Base-by-base conservation (phyloP, 2,329 filamentous ascomycete genomes). In the Trichoderma arundinaceum region DNA sequence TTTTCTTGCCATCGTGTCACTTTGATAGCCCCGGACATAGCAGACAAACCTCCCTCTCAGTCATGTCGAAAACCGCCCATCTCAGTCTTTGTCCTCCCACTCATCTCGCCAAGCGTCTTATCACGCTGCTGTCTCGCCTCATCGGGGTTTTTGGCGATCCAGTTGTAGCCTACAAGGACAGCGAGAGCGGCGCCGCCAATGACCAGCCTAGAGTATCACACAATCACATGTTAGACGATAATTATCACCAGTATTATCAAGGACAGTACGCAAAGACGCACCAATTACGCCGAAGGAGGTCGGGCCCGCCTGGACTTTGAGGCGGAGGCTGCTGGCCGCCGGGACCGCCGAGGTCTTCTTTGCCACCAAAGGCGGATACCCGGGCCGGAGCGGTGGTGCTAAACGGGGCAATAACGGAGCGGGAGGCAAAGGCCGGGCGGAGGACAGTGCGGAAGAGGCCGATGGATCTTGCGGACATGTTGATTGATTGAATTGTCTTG, bases 281-380 rank as follows among this genome's bases (percentile, higher is more conserved):
- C 77, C 75, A 78, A 57, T 77, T 77, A 4, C 73, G 71, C 49
- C 71, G 71, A 8, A 75, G 6, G 1, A 68, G 69, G 2, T 78
- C 77, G 4, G 72, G 68, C 1, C 51, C 61, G 3, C 73, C 72
- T 73, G 0, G 75, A 72, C 10, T 66, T 69, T 38, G 61, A 1
- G 76, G 74, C 1, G 69, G 67, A 2, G 72, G 69, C 64, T 73
- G 65, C n/a, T 78, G 76, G 39, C 75, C 76, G n/a, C 72, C 74
- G 1, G 76, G 76, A 1, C 76, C 76, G 17, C 77, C 76, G 13
- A 77, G 69, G 53, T 74, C 67, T 15, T 74, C 72, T 22, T 70
- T 69, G 61, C 54, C 28, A 12, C 43, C 17, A 6, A 49, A 64
- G 2, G 52, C n/a, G 41, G 43, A 17, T 15, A 3, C 41, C 33